These are phyloP conservation scores for Calophaca sinica DNA, from an alignment of 306 rosid genomes.

Conservation along the genomic window DNA sequence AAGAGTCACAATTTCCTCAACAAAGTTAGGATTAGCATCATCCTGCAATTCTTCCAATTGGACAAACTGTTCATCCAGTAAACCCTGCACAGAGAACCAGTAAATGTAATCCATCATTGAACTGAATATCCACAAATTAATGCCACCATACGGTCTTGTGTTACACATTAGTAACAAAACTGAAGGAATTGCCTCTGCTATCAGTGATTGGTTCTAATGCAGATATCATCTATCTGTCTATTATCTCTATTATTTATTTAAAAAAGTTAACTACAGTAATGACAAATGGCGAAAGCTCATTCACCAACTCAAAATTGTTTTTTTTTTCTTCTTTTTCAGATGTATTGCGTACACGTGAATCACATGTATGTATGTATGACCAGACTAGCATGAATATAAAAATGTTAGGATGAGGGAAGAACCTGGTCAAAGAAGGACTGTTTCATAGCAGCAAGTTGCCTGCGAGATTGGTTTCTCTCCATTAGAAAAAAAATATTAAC, in stretches of 20 bases:
- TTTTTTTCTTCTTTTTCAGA: no score
- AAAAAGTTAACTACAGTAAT: no score
- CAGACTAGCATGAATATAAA: no score
- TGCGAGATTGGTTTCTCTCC: constrained; percentile 61
- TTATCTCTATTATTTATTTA: no score
- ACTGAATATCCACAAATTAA: constrained; percentile 2
- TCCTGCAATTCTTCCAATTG: constrained; percentile 90
- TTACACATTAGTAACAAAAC: background rate
- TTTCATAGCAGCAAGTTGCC: constrained; percentile 68
- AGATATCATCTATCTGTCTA: no score
- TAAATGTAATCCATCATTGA: background rate
- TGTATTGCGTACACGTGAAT: no score
- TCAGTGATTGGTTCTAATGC: no score
- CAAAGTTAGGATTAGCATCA: constrained; percentile 89
- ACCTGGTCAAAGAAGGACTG: constrained; percentile 91
- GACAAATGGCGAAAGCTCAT: no score
- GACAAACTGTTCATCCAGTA: constrained; percentile 84
- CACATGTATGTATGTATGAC: no score
- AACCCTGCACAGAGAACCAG: constrained; percentile 58
- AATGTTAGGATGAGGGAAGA: constrained; percentile 22
- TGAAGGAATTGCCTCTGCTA: background rate
- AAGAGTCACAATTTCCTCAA: constrained; percentile 84
- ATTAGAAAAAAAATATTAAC: constrained; percentile 40
- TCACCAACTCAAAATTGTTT: no score
- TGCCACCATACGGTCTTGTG: background rate